Evolutionary conservation across 2,329 filamentous ascomycete genomes (phyloP), one percentile per base, ranked within the genome.

Genomic region (Penicillium sp.): DNA sequence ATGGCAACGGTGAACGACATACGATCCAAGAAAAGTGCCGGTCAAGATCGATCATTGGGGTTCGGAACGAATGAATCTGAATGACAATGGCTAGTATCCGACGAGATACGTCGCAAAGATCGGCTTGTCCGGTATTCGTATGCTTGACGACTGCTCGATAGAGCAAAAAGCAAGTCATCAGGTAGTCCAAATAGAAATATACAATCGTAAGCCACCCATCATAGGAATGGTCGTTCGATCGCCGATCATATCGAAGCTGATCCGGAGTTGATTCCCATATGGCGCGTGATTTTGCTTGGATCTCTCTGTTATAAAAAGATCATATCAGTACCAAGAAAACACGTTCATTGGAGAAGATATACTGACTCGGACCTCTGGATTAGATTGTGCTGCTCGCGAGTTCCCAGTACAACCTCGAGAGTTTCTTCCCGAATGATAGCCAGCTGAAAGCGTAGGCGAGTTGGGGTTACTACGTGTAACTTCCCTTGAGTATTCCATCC

Each of bases 11-110:
- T n/a, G 19, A 7, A 9, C 16, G n/a, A 53, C 69, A n/a, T 63
- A 72, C 70, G 38, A 72, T 60, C 70, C 70, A 73, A 10, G 70
- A 72, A 45, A 65, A 69, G 56, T 73, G 69, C 36, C 65, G 61
- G 17, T 67, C 68, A 43, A 71, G 55, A 48, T 73, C 71, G n/a
- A 68, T 48, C 44, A 64, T 61, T 1, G 65, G 56, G 36, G 66
- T 66, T 31, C 68, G 63, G n/a, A 65, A 61, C 1, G 63, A 60
- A 26, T 65, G 67, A n/a, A 69, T 62, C 10, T 56, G 61, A 19
- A 69, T 62, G 28, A 73, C 66, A 28, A 68, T 69, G 12, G 68
- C 60, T 17, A 73, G 53, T 0, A 70, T 52, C n/a, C 61, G 62
- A 38, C 71, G 63, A 9, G 71, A 70, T 2, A 70, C 68, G 25